A percentile compares a stretch with the other conserved stretches of the same genome.
Evolutionary conservation across 768 basidiomycete genomes (phyloP).

Genomic region (Lactarius tabidus): DNA sequence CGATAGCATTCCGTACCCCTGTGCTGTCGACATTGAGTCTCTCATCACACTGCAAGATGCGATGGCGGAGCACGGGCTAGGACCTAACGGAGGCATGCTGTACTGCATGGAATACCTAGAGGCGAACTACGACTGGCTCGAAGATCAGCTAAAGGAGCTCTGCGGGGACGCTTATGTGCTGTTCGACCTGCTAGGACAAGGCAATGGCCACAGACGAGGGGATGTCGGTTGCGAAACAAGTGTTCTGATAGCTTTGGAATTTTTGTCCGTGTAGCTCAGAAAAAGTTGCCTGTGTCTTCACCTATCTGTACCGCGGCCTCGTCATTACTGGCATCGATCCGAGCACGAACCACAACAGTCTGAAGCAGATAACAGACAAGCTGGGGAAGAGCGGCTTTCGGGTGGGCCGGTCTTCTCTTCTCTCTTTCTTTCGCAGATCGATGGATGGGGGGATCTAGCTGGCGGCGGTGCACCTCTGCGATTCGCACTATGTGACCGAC

Average conservation of each 20-base stretch:
- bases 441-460: slow-evolving; percentile 13
- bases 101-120: slow-evolving; percentile 79
- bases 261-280: no score
- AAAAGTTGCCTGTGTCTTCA: no score
- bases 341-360: slow-evolving; percentile 89
- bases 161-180: slow-evolving; percentile 79
- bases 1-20: slow-evolving; percentile 78
- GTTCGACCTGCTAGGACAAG: slow-evolving; percentile 96
- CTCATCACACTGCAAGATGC: slow-evolving; percentile 85
- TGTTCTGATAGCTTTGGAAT: no score
- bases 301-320: no score
- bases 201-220: no score
- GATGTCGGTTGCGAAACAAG: no score
- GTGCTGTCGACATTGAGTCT: slow-evolving; percentile 76
- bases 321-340: no score
- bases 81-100: slow-evolving; percentile 94
- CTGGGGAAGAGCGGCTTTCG: slow-evolving; percentile 75
- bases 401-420: slow-evolving; percentile 55
- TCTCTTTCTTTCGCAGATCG: not conserved
- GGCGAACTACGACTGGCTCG: slow-evolving; percentile 88
- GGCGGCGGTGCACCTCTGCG: slow-evolving; percentile 80
- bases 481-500: slow-evolving; percentile 96
- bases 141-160: slow-evolving; percentile 58
- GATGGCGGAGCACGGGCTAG: slow-evolving; percentile 79
- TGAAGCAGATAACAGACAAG: slow-evolving; percentile 66